Evolutionary conservation across 164 flowering plant species (phyloP), one percentile per base, ranked within the genome.

Genomic region (Annona cherimola): DNA sequence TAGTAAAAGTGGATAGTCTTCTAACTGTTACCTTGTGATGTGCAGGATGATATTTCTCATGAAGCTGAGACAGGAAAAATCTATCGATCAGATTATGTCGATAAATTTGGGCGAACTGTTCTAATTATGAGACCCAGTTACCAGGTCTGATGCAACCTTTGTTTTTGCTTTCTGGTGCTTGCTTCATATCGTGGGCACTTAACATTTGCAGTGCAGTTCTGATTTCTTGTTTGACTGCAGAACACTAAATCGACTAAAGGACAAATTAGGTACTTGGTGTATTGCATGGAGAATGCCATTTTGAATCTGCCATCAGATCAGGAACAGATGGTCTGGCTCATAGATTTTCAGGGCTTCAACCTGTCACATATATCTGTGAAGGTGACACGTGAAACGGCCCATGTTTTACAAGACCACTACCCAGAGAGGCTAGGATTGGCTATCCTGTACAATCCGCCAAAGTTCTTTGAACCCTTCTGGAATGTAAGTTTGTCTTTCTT

Each of bases 241-340:
- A 93, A 95, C 77, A 71, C 99, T 46, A 89, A 90, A 74, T 90
- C 97, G 6, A 82, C 80, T 2, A 87, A 85, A 76, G 94, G 90
- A 40, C 94, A 93, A 73, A 89, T 95, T 45, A 87, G 77, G 74
- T 88, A 88, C 73, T 82, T 95, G 78, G 98, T 95, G 14, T 95
- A 95, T 71, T 90, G 94, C 83, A 87, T 93, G 98, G 99, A 95
- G 84, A 95, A 95, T 86, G 99, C 99, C 5, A 82, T 95, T 57
- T 42, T 91, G 63, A 90, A 91, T 82, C 84, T 93, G 63, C 89
- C 94, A 16, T 75, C 81, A 44, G 79, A 83, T 42, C 97, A 91
- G 72, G 99, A 93, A 63, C 94, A 91, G 87, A 90, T 94, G 95
- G 87, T 90, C n/a, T 94, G 98, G 98, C 81, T 94, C 71, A 85